These are phyloP conservation scores for Fusarium heterosporum DNA, from an alignment of 2,329 filamentous ascomycete genomes.

Conservation along the genomic window DNA sequence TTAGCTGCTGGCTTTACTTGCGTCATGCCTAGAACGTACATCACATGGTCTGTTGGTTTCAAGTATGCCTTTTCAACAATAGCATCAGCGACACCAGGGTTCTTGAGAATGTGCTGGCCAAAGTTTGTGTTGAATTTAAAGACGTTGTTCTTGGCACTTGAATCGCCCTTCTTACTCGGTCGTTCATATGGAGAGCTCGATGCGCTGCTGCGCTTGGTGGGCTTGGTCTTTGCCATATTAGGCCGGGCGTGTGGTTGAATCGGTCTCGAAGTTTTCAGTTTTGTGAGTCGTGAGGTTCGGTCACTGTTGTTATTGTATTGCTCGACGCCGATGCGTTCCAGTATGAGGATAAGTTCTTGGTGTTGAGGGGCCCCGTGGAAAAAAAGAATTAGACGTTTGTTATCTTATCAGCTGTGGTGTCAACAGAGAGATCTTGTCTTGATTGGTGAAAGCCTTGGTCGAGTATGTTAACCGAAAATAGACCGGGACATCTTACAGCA, in stretches of 20 bases:
- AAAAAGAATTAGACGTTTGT: conserved; percentile 3
- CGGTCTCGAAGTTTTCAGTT: conserved; percentile 12
- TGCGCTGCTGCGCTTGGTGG: conserved; percentile 64
- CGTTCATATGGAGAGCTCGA: conserved; percentile 59
- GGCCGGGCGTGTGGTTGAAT: background rate
- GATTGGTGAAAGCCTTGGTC: too few species aligned
- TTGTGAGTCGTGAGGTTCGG: conserved; percentile 1
- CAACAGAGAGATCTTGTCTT: background rate
- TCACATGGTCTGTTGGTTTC: conserved; percentile 89
- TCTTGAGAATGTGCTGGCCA: conserved; percentile 91
- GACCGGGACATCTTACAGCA: too few species aligned
- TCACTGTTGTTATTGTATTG: conserved; percentile 4
- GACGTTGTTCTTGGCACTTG: conserved; percentile 76
- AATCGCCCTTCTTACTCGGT: conserved; percentile 42
- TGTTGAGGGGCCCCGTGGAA: conserved; percentile 36
- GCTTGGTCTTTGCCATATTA: conserved; percentile 65
- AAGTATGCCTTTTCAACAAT: conserved; percentile 81
- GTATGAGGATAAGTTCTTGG: background rate
- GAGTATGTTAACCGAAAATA: too few species aligned
- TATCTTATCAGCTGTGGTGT: conserved; percentile 27
- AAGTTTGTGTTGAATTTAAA: conserved; percentile 97
- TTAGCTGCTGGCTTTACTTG: too few species aligned
- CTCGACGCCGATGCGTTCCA: background rate
- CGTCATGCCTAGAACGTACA: conserved; percentile 51
- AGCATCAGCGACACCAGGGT: conserved; percentile 83